phyloP scores from a whole-genome alignment of 2,329 filamentous ascomycete species.

The Exserohilum rostratum region DNA sequence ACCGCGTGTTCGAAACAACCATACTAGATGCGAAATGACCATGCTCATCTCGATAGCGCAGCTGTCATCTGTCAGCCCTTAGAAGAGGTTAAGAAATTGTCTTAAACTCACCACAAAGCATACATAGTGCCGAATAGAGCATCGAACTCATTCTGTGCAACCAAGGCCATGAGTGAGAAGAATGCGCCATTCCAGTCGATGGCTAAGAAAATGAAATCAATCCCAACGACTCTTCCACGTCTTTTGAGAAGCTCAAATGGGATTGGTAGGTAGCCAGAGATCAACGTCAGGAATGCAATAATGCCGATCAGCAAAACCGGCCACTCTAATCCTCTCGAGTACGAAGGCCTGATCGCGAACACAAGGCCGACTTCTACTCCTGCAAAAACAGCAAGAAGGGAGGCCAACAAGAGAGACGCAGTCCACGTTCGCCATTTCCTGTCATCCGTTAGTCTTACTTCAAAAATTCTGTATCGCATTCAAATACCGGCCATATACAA shows the following conservation, averaged over 20 bases:
- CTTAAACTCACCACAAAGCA: conserved; percentile 52
- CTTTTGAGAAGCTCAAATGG: conserved; percentile 67
- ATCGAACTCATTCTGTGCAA: conserved; percentile 64
- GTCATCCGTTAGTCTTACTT: neutral
- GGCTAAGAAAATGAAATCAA: conserved; percentile 62
- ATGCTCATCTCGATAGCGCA: conserved; percentile 63
- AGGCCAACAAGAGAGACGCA: conserved; percentile 16
- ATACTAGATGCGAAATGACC: conserved; percentile 62
- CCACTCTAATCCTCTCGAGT: conserved; percentile 56
- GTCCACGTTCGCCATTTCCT: conserved; percentile 51
- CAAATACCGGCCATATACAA: conserved; percentile 54
- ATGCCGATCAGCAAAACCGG: conserved; percentile 61
- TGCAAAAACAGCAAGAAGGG: conserved; percentile 51
- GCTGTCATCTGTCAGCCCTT: conserved; percentile 8
- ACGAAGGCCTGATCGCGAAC: conserved; percentile 60
- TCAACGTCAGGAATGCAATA: conserved; percentile 61
- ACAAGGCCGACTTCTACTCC: conserved; percentile 61
- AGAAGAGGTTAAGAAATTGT: too few relatives aligned
- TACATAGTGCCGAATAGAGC: conserved; percentile 64
- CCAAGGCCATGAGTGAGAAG: conserved; percentile 66
- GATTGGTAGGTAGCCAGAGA: conserved; percentile 61
- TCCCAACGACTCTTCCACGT: conserved; percentile 63
- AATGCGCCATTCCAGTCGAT: conserved; percentile 66
- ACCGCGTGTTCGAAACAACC: conserved; percentile 59
- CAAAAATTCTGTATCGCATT: neutral